phyloP scores from a whole-genome alignment of 768 basidiomycete species.

The Austroboletus eburneus region DNA sequence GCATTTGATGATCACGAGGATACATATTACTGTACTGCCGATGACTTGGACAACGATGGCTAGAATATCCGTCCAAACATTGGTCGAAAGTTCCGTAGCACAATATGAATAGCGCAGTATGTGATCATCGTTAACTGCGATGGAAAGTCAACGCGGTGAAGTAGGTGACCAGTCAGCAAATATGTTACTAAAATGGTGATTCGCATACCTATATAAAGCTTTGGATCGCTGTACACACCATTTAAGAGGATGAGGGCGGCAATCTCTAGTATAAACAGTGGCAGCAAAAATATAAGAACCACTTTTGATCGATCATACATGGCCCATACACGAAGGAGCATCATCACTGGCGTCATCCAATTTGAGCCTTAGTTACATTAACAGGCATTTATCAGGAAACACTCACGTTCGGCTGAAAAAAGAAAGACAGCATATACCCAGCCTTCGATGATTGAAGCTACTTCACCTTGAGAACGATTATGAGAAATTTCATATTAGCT shows the following conservation, averaged over 20 bases:
- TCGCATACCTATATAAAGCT: neutral
- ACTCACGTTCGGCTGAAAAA: neutral
- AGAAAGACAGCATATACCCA: neutral
- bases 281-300: neutral
- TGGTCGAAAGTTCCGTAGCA: neutral
- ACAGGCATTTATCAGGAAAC: too few relatives aligned
- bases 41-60: neutral
- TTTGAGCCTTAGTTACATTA: too few relatives aligned
- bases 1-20: neutral
- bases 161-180: too few relatives aligned
- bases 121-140: neutral
- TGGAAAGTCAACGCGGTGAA: neutral
- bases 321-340: neutral
- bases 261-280: neutral
- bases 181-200: neutral
- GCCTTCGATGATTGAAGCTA: neutral
- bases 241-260: neutral
- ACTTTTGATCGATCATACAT: constrained; percentile 1
- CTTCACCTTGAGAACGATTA: neutral
- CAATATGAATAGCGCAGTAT: neutral
- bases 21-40: neutral
- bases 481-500: neutral
- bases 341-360: neutral
- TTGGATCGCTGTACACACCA: neutral
- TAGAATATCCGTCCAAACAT: neutral